A percentile compares a stretch with the other conserved stretches of the same genome.
Conservation (phyloP, 768 basidiomycete species). For the Leccinum subtestaceum region DNA sequence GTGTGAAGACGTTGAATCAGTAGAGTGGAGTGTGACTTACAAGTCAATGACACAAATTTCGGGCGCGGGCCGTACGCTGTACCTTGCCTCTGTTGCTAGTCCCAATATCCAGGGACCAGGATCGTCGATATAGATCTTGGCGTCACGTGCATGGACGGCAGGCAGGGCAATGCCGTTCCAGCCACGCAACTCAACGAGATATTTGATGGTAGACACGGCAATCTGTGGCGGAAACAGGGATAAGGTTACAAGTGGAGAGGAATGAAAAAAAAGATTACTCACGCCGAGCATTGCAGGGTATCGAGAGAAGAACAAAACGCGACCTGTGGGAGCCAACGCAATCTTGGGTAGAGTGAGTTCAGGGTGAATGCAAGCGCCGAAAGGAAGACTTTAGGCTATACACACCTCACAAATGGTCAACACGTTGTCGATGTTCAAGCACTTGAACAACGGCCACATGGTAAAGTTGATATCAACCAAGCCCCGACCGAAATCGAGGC, state of each 20-base stretch:
- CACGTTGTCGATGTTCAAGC: constrained; percentile 89
- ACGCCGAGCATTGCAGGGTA: constrained; percentile 91
- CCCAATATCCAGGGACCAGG: constrained; percentile 97
- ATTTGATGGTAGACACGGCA: constrained; percentile 87
- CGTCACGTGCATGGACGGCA: constrained; percentile 84
- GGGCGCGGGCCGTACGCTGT: constrained; percentile 66
- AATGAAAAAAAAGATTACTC: constrained; percentile 18
- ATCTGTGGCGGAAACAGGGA: constrained; percentile 43
- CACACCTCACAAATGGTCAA: constrained; percentile 85
- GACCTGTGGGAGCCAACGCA: constrained; percentile 83
- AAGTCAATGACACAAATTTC: constrained; percentile 89
- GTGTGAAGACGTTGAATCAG: constrained; percentile 3
- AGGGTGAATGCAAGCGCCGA: not conserved
- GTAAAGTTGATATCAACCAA: constrained; percentile 93
- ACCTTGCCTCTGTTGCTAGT: constrained; percentile 79
- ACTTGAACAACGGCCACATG: constrained; percentile 96
- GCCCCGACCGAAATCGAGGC: constrained; percentile 87
- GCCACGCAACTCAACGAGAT: constrained; percentile 87
- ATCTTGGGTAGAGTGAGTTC: constrained; percentile 44
- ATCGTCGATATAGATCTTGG: constrained; percentile 92
- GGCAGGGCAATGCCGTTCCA: constrained; percentile 88
- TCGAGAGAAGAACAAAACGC: constrained; percentile 82
- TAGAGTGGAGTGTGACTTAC: constrained; percentile 41
- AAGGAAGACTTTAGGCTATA: not conserved
- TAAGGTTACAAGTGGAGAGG: not conserved